Percentiles rank a stretch among this genome's conserved stretches.
Evolutionary conservation across 2,329 filamentous ascomycete genomes (phyloP).

Genomic region (Orbilia javanica): DNA sequence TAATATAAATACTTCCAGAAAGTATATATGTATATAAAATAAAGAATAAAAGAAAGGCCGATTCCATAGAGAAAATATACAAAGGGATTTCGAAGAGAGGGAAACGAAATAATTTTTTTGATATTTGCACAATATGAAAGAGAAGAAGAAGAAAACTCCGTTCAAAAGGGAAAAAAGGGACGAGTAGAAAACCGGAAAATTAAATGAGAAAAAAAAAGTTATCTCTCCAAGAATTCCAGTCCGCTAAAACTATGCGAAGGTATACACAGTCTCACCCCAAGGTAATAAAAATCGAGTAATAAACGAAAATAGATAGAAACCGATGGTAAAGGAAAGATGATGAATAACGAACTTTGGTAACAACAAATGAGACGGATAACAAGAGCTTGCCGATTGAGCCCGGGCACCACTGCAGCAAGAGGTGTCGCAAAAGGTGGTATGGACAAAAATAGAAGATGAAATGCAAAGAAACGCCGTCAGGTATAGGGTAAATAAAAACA

Average conservation of each 20-base stretch:
- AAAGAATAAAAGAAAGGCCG: background rate
- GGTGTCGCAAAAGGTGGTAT: background rate
- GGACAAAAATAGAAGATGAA: background rate
- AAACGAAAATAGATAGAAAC: background rate
- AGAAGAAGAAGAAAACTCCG: background rate
- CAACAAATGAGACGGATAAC: slow-evolving; percentile 1
- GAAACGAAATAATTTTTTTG: background rate
- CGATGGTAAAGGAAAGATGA: background rate
- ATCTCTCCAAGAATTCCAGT: background rate
- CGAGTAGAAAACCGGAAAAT: background rate
- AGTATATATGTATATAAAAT: background rate
- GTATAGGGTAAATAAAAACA: slow-evolving; percentile 33
- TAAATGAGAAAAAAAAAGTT: background rate
- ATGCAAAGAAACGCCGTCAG: slow-evolving; percentile 35
- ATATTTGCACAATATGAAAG: background rate
- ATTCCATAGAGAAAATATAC: background rate
- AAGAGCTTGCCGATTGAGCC: background rate
- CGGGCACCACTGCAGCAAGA: slow-evolving; percentile 8
- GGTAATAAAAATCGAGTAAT: background rate
- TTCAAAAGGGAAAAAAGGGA: background rate
- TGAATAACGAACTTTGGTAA: background rate
- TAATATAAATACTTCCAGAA: background rate
- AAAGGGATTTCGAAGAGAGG: background rate
- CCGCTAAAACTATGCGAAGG: background rate
- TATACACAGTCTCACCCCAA: slow-evolving; percentile 21